Percentiles rank a stretch among this genome's conserved stretches.
These are phyloP conservation scores for Dendrothele bispora DNA, from an alignment of 768 basidiomycete species.

Conservation along the genomic window DNA sequence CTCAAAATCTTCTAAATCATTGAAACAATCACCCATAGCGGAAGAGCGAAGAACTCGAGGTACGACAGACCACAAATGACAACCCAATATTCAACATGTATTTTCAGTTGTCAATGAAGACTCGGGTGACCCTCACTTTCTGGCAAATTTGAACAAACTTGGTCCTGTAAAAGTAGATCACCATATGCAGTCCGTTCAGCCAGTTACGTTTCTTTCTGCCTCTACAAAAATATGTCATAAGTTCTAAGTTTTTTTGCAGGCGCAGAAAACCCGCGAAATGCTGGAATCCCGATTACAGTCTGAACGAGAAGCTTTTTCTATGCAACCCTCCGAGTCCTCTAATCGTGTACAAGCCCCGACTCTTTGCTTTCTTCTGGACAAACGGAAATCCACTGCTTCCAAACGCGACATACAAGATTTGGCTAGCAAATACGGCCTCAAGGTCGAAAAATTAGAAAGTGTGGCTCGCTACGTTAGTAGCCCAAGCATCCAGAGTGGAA, in stretches of 20 bases:
- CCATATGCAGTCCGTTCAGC: constrained; percentile 48
- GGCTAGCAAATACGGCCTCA: constrained; percentile 55
- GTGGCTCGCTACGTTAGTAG: constrained; percentile 60
- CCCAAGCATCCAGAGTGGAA: constrained; percentile 56
- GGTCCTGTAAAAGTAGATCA: constrained; percentile 75
- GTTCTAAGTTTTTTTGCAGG: constrained; percentile 11
- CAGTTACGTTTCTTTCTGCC: constrained; percentile 31
- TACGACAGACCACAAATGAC: constrained; percentile 34
- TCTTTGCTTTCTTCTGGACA: constrained; percentile 61
- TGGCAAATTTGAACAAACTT: constrained; percentile 61
- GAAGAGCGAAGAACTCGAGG: constrained; percentile 51
- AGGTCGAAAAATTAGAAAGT: constrained; percentile 47
- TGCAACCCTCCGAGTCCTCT: constrained; percentile 33
- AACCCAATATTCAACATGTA: constrained; percentile 1
- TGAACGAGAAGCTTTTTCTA: constrained; percentile 51
- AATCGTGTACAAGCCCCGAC: constrained; percentile 56
- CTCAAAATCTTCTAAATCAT: constrained; percentile 24
- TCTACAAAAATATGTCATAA: constrained; percentile 1
- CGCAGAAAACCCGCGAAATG: constrained; percentile 36
- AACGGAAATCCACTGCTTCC: constrained; percentile 50
- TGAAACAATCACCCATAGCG: constrained; percentile 20
- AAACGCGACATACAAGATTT: constrained; percentile 46
- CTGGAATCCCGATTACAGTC: constrained; percentile 55
- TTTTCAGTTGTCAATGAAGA: constrained; percentile 59
- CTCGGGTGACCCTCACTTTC: constrained; percentile 69